These are phyloP conservation scores for Isatis lusitanica DNA, from an alignment of 441 rosid species.

Conservation along the genomic window DNA sequence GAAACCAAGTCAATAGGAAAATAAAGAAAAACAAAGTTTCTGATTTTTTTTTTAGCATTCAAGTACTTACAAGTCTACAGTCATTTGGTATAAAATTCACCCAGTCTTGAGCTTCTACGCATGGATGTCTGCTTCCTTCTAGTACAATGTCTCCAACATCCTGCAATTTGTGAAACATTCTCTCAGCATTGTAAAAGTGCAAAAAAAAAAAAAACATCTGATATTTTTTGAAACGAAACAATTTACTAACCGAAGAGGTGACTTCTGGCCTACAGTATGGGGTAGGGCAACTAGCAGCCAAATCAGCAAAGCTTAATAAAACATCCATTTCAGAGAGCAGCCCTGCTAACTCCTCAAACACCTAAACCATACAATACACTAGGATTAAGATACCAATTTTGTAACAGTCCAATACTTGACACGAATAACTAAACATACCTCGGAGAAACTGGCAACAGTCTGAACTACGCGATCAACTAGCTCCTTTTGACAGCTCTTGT, in stretches of 20 bases:
- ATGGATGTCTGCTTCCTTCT: slow-evolving; percentile 97
- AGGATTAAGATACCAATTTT: background rate
- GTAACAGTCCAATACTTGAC: background rate
- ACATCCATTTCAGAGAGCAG: slow-evolving; percentile 92
- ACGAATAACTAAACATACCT: slow-evolving; percentile 47
- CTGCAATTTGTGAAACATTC: slow-evolving; percentile 43
- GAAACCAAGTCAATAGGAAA: slow-evolving; percentile 29
- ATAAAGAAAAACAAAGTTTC: slow-evolving; percentile 18
- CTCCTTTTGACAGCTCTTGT: slow-evolving; percentile 78
- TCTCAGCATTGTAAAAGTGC: background rate
- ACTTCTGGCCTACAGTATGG: slow-evolving; percentile 92
- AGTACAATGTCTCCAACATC: slow-evolving; percentile 82
- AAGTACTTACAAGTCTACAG: slow-evolving; percentile 80
- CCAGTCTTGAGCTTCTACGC: slow-evolving; percentile 99
- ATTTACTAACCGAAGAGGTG: slow-evolving; percentile 61
- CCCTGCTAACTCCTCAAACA: slow-evolving; percentile 73
- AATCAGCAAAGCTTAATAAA: slow-evolving; percentile 93
- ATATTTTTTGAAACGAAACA: background rate
- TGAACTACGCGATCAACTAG: slow-evolving; percentile 80
- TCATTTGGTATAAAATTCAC: slow-evolving; percentile 99
- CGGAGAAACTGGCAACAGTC: slow-evolving; percentile 77
- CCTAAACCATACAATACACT: slow-evolving; percentile 51
- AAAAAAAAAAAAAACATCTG: background rate
- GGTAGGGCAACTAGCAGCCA: slow-evolving; percentile 91
- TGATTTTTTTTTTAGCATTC: slow-evolving; percentile 6